These are phyloP conservation scores for Boletellus ananas DNA, from an alignment of 768 basidiomycete species.

Conservation along the genomic window DNA sequence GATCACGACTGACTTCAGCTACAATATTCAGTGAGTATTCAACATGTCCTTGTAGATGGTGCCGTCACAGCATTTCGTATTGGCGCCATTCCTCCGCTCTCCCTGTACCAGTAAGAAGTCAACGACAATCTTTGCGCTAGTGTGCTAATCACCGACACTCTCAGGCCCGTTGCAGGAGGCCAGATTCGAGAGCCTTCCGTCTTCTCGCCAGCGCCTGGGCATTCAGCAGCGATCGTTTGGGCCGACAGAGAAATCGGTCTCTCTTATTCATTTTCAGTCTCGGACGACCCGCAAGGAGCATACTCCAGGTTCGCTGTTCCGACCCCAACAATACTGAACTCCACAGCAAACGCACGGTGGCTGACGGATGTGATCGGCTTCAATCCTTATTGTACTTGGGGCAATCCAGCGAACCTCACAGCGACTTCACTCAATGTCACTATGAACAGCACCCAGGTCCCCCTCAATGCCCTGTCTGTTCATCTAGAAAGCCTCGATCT, in stretches of 20 bases:
- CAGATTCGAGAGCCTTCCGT: not conserved
- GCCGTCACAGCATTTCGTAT: constrained; percentile 11
- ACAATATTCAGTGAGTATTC: constrained; percentile 7
- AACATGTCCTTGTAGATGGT: constrained; percentile 12
- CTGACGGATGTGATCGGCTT: constrained; percentile 22
- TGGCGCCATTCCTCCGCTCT: constrained; percentile 13
- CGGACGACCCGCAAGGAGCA: constrained; percentile 7
- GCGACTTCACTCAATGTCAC: constrained; percentile 12
- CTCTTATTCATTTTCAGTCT: constrained; percentile 11
- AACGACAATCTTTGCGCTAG: not conserved
- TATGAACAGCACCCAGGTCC: constrained; percentile 10
- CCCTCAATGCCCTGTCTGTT: constrained; percentile 2
- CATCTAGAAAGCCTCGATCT: constrained; percentile 7
- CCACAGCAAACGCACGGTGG: constrained; percentile 18
- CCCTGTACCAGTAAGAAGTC: constrained; percentile 10
- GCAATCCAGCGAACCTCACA: constrained; percentile 16
- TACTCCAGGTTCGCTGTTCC: constrained; percentile 11
- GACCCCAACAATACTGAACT: constrained; percentile 7
- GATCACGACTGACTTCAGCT: not conserved
- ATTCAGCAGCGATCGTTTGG: constrained; percentile 13
- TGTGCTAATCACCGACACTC: not conserved
- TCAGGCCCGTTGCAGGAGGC: constrained; percentile 8
- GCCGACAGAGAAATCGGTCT: constrained; percentile 13
- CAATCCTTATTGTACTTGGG: constrained; percentile 21
- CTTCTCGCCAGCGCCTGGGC: constrained; percentile 10